These are phyloP conservation scores for Histomonas meleagridis DNA, from an alignment of 208 protist genomes.

Conservation along the genomic window DNA sequence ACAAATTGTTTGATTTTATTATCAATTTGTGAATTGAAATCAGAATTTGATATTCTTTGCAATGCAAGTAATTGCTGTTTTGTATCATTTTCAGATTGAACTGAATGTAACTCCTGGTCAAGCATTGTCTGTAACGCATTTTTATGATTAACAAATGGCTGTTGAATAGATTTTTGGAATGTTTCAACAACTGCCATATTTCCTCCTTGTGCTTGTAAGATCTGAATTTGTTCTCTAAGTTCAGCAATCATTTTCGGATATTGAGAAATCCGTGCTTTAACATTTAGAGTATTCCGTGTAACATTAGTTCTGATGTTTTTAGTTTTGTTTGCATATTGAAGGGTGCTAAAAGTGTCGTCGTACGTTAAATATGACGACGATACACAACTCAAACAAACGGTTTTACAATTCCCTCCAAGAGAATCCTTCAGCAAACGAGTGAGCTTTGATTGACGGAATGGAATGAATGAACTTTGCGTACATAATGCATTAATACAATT, in stretches of 20 bases:
- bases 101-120: too few relatives aligned
- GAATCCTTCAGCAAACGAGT: constrained; percentile 51
- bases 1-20: not conserved
- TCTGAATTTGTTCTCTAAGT: not conserved
- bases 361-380: constrained; percentile 55
- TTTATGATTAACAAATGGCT: not conserved
- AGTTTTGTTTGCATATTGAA: constrained; percentile 60
- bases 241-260: not conserved
- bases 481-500: constrained; percentile 37
- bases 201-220: not conserved
- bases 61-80: not conserved
- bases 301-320: constrained; percentile 70
- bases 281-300: constrained; percentile 61
- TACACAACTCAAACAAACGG: constrained; percentile 55
- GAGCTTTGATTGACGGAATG: constrained; percentile 64
- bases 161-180: not conserved
- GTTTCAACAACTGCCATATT: not conserved
- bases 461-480: constrained; percentile 47
- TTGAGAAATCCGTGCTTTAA: constrained; percentile 3
- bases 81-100: not conserved
- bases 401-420: constrained; percentile 59
- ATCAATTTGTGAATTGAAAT: not conserved
- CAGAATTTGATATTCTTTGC: not conserved
- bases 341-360: constrained; percentile 55
- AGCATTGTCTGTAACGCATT: not conserved